Conservation (phyloP, 1,284 basidiomycete genomes). For the Hypsizygus ulmarius region DNA sequence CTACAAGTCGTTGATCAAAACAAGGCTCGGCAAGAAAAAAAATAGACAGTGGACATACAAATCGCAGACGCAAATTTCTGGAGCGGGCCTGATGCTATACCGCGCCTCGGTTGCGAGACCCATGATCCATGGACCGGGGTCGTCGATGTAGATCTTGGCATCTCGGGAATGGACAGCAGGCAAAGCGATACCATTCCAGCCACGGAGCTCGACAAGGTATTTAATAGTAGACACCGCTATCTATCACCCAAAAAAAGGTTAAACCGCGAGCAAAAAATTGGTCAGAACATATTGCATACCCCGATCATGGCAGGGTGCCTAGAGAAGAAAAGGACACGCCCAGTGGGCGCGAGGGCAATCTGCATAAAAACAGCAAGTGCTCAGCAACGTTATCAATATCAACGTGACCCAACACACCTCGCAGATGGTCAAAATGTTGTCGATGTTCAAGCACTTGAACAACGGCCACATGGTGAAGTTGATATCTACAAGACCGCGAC, state of each 20-base stretch:
- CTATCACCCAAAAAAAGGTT: constrained; percentile 29
- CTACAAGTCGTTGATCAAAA: constrained; percentile 33
- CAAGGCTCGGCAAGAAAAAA: background rate
- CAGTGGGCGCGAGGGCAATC: constrained; percentile 93
- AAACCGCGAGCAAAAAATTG: background rate
- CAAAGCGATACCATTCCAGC: constrained; percentile 89
- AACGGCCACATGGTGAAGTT: constrained; percentile 97
- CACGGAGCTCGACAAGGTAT: constrained; percentile 90
- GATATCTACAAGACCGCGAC: constrained; percentile 78
- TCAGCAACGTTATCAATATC: background rate
- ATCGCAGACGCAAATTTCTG: constrained; percentile 90
- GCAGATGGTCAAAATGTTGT: constrained; percentile 91
- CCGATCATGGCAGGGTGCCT: constrained; percentile 91
- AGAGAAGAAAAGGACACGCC: constrained; percentile 87
- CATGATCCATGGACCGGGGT: constrained; percentile 91
- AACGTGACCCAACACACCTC: constrained; percentile 54
- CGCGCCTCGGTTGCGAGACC: constrained; percentile 86
- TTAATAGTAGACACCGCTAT: constrained; percentile 87
- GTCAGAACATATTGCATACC: constrained; percentile 33
- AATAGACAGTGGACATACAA: constrained; percentile 52
- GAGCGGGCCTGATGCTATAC: constrained; percentile 69
- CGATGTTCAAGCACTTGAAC: constrained; percentile 92
- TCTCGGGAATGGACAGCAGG: constrained; percentile 87
- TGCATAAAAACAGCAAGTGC: constrained; percentile 24
- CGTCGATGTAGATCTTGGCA: constrained; percentile 86